Evolutionary conservation across 106 monocot genomes (phyloP).

Genomic region (Vanilla planifolia): DNA sequence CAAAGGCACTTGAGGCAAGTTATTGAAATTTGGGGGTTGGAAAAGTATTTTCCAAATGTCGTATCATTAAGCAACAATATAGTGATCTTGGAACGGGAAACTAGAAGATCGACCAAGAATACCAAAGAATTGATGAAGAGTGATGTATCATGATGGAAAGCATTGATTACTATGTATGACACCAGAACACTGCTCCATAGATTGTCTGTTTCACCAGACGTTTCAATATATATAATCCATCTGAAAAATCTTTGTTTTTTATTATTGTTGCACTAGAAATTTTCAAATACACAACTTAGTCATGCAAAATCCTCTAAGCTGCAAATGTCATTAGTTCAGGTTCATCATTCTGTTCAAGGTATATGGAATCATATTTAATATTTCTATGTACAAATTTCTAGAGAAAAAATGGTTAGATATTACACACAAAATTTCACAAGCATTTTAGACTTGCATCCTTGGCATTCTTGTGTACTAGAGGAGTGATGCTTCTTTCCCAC

Average conservation of each 20-base stretch:
- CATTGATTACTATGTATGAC: background rate
- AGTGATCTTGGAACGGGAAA: background rate
- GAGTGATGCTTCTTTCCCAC: no score
- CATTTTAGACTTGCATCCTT: no score
- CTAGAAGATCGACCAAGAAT: background rate
- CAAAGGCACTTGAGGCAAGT: background rate
- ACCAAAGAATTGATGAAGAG: background rate
- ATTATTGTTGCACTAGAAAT: background rate
- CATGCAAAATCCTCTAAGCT: background rate
- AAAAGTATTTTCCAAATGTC: background rate
- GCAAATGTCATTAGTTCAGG: no score
- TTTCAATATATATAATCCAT: background rate
- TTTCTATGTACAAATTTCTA: no score
- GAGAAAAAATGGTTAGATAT: no score
- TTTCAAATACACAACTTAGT: no score
- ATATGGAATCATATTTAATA: no score
- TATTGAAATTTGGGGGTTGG: background rate
- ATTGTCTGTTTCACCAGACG: background rate
- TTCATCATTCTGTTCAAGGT: no score
- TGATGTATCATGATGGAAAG: background rate
- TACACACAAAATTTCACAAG: no score
- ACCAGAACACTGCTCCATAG: background rate
- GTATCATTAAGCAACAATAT: background rate
- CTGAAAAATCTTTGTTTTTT: background rate
- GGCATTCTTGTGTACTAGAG: no score